These are phyloP conservation scores for Cardamine resedifolia DNA, from an alignment of 345 rosid genomes.

Conservation along the genomic window DNA sequence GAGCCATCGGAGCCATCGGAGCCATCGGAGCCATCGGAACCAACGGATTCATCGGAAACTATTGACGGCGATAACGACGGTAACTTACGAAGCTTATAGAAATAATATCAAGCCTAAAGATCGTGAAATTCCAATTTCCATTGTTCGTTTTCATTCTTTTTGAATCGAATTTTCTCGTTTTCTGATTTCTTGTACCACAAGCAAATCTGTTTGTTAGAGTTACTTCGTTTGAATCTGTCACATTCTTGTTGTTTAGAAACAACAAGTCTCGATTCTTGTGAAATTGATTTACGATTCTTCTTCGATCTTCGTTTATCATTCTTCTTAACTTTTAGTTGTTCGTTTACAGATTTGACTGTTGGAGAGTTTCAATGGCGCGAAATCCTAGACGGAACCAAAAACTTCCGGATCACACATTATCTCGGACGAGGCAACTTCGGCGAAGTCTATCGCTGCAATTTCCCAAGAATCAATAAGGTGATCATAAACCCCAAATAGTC, in stretches of 20 bases:
- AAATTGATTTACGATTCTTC: conserved; percentile 10
- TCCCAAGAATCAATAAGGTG: conserved; percentile 9
- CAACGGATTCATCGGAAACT: neutral
- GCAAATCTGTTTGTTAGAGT: neutral
- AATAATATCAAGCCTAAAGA: neutral
- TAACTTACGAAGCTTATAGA: neutral
- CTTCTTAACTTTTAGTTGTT: neutral
- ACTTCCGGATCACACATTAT: neutral
- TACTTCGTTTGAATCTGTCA: neutral
- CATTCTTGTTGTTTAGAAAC: neutral
- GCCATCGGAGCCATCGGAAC: neutral
- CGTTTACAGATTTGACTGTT: neutral
- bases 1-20: neutral
- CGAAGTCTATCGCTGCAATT: conserved; percentile 22
- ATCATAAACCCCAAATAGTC: neutral
- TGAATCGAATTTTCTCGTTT: neutral
- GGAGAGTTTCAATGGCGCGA: neutral
- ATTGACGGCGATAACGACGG: neutral
- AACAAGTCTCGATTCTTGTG: neutral
- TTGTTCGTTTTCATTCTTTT: neutral
- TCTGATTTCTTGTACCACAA: conserved; percentile 3
- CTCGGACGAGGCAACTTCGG: conserved; percentile 3
- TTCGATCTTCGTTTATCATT: neutral
- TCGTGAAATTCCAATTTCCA: conserved; percentile 6
- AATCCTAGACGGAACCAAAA: neutral